Evolutionary conservation across 139 green algal genomes (phyloP).

Genomic region (Chlorella vulgaris): DNA sequence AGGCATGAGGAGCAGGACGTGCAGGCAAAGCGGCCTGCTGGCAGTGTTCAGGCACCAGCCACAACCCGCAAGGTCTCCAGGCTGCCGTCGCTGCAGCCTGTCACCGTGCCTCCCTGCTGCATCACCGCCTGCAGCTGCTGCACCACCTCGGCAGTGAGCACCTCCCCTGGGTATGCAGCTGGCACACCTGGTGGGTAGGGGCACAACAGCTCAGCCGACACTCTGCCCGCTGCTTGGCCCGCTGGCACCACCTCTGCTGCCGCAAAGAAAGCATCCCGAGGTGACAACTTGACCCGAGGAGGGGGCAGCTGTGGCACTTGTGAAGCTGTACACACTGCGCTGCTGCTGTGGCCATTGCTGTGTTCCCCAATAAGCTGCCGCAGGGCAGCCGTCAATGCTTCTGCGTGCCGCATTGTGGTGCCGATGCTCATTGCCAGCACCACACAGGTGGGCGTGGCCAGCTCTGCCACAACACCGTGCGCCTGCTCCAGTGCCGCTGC

Average conservation of each 20-base stretch:
- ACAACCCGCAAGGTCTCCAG: constrained; percentile 53
- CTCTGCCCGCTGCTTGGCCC: constrained; percentile 38
- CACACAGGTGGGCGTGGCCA: constrained; percentile 71
- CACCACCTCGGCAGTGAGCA: constrained; percentile 47
- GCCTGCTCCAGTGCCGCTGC: constrained; percentile 59
- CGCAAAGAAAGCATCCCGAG: constrained; percentile 67
- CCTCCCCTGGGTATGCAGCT: constrained; percentile 79
- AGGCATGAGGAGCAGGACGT: too few species aligned
- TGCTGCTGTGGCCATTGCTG: not conserved
- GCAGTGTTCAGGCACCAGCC: not conserved
- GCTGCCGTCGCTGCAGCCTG: constrained; percentile 56
- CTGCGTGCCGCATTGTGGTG: constrained; percentile 47
- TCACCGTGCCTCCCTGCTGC: constrained; percentile 56
- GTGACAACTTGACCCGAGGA: constrained; percentile 28
- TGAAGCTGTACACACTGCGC: too few species aligned
- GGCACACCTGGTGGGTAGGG: constrained; percentile 93
- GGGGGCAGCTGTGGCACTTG: not conserved
- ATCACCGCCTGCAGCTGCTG: constrained; percentile 47
- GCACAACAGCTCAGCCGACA: constrained; percentile 82
- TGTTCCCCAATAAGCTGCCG: constrained; percentile 13
- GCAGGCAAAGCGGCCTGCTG: not conserved
- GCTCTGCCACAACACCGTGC: constrained; percentile 77
- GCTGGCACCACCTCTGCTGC: constrained; percentile 32
- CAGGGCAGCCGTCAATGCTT: constrained; percentile 51
- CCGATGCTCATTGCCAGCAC: constrained; percentile 78